A percentile compares a stretch with the other conserved stretches of the same genome.
Conservation (phyloP, 768 basidiomycete genomes). For the Cystoderma amianthinum region DNA sequence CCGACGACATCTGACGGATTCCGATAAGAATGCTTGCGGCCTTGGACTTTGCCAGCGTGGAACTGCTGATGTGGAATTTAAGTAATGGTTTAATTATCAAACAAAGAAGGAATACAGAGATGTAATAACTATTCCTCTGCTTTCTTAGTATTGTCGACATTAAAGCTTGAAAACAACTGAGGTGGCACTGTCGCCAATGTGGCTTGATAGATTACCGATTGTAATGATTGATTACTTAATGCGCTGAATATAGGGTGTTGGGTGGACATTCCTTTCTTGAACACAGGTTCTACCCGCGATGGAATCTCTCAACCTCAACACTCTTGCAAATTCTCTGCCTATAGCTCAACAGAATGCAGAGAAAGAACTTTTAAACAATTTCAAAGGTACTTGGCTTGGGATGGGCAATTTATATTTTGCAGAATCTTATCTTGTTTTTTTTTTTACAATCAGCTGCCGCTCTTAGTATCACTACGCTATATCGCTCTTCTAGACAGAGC, state of each 20-base stretch:
- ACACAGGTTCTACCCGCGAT: constrained; percentile 21
- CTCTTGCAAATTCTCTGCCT: constrained; percentile 70
- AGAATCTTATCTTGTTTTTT: constrained; percentile 3
- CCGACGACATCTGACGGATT: too few species aligned
- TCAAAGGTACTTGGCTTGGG: constrained; percentile 65
- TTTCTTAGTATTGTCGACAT: too few species aligned
- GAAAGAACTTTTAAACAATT: constrained; percentile 75
- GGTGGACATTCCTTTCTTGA: neutral
- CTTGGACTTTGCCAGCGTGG: too few species aligned
- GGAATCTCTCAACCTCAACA: constrained; percentile 78
- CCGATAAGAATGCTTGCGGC: too few species aligned
- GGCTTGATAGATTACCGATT: neutral
- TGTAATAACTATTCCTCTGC: too few species aligned
- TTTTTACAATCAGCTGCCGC: constrained; percentile 56
- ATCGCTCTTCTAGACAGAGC: constrained; percentile 69
- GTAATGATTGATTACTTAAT: neutral
- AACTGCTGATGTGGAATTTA: too few species aligned
- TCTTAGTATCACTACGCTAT: constrained; percentile 78
- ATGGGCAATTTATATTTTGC: constrained; percentile 3
- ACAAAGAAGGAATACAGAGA: too few species aligned
- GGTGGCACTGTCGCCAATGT: neutral
- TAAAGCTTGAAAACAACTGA: neutral
- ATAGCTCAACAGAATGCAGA: constrained; percentile 71
- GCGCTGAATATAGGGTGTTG: neutral
- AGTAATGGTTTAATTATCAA: too few species aligned